Evolutionary conservation across 345 rosid species (phyloP).

Genomic region (Salix koriyanagi): DNA sequence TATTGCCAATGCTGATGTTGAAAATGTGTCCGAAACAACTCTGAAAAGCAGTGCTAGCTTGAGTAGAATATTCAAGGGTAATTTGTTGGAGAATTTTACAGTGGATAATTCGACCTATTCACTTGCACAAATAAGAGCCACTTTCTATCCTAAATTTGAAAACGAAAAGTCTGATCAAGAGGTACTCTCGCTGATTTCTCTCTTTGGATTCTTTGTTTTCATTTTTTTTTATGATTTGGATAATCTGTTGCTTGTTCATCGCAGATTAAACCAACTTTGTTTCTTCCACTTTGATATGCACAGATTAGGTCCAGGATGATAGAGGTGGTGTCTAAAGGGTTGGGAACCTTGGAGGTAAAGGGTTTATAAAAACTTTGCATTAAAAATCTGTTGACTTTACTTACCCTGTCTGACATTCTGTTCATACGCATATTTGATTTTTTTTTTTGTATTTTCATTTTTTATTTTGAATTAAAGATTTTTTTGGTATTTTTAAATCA

Average conservation of each 20-base stretch:
- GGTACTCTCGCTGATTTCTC: slow-evolving; percentile 32
- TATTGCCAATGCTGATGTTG: slow-evolving; percentile 22
- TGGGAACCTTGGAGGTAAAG: slow-evolving; percentile 81
- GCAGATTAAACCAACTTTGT: neutral
- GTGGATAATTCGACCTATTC: slow-evolving; percentile 66
- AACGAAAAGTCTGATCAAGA: slow-evolving; percentile 98
- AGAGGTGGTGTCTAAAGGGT: slow-evolving; percentile 83
- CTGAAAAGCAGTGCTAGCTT: slow-evolving; percentile 24
- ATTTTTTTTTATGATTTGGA: neutral
- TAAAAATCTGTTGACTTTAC: neutral
- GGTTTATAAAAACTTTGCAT: neutral
- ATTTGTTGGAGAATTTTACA: slow-evolving; percentile 49
- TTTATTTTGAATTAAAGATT: too few species aligned
- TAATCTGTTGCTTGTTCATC: neutral
- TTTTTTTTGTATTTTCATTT: too few species aligned
- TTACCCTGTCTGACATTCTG: too few species aligned
- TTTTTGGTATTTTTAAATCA: too few species aligned
- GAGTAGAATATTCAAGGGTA: slow-evolving; percentile 46
- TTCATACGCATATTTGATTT: too few species aligned
- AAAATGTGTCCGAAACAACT: slow-evolving; percentile 21
- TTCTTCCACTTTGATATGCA: neutral
- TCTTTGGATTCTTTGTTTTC: neutral
- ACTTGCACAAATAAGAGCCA: slow-evolving; percentile 79
- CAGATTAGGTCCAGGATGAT: slow-evolving; percentile 86
- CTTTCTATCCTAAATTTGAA: slow-evolving; percentile 96